Percentiles rank a stretch among this genome's conserved stretches.
Conservation (phyloP, 805 yeast species). For the Zygoascus bituminiphila region DNA sequence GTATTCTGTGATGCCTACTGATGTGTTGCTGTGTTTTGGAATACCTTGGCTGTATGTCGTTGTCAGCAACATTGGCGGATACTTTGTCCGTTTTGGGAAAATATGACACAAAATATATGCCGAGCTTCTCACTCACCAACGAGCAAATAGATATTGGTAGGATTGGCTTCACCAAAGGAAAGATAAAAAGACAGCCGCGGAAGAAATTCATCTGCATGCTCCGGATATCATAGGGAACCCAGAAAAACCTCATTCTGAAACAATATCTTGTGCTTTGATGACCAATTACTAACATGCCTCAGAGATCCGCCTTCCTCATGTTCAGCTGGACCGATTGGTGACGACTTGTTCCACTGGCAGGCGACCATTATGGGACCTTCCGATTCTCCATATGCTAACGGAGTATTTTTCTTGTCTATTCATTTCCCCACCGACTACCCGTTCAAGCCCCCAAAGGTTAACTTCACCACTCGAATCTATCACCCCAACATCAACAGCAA, state of each 20-base stretch:
- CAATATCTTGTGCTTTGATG: not conserved
- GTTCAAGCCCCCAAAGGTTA: conserved; percentile 92
- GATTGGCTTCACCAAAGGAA: too few species aligned
- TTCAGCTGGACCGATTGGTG: conserved; percentile 98
- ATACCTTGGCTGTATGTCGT: too few species aligned
- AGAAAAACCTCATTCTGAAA: not conserved
- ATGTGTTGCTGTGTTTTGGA: too few species aligned
- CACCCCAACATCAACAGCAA: conserved; percentile 95
- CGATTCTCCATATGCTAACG: conserved; percentile 81
- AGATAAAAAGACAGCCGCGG: too few species aligned
- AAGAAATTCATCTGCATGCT: too few species aligned
- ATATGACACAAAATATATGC: too few species aligned
- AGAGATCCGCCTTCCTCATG: conserved; percentile 99
- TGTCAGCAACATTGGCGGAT: too few species aligned
- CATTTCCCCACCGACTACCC: conserved; percentile 99
- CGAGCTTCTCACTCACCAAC: not conserved
- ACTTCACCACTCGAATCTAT: conserved; percentile 90
- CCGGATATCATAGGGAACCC: not conserved
- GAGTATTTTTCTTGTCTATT: conserved; percentile 91
- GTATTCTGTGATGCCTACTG: too few species aligned
- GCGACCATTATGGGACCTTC: conserved; percentile 99
- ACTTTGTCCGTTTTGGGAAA: too few species aligned
- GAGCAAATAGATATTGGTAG: too few species aligned
- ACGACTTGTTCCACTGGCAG: conserved; percentile 98
- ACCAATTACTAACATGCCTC: not conserved